Percentiles rank a stretch among this genome's conserved stretches.
phyloP scores from a whole-genome alignment of 2,329 filamentous ascomycete genomes.

The Ophiostoma ips region DNA sequence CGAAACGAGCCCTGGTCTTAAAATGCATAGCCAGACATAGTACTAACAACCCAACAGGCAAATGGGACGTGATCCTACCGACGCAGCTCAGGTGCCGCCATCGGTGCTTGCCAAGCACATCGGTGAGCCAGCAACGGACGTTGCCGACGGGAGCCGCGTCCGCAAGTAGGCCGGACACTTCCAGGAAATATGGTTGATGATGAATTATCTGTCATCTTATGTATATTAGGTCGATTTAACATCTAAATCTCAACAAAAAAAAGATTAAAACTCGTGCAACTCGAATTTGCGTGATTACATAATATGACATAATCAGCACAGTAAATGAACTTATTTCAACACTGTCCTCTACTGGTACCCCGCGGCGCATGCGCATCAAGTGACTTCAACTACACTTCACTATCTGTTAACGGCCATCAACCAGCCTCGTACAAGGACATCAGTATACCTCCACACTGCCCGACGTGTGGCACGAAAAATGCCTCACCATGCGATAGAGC shows the following conservation, averaged over 20 bases:
- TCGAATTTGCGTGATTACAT: no score
- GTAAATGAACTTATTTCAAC: not conserved
- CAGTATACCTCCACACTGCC: not conserved
- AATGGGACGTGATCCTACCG: constrained; percentile 30
- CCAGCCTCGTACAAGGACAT: no score
- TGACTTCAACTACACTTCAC: no score
- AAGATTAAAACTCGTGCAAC: no score
- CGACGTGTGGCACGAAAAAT: not conserved
- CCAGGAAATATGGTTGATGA: no score
- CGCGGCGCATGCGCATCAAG: not conserved
- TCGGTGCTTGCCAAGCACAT: constrained; percentile 35
- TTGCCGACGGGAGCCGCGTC: constrained; percentile 29
- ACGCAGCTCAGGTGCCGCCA: constrained; percentile 43
- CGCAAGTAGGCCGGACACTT: constrained; percentile 30
- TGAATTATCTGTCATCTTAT: no score
- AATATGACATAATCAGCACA: no score
- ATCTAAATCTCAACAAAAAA: no score
- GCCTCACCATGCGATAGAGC: not conserved
- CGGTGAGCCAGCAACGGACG: constrained; percentile 31
- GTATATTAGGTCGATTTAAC: no score
- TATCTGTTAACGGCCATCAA: no score
- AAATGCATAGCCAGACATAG: no score
- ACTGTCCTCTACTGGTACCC: not conserved
- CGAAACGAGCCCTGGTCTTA: no score
- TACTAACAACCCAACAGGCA: not conserved